Base-by-base conservation (phyloP, 2,329 filamentous ascomycete genomes). In the Xylariomycetidae sp. region DNA sequence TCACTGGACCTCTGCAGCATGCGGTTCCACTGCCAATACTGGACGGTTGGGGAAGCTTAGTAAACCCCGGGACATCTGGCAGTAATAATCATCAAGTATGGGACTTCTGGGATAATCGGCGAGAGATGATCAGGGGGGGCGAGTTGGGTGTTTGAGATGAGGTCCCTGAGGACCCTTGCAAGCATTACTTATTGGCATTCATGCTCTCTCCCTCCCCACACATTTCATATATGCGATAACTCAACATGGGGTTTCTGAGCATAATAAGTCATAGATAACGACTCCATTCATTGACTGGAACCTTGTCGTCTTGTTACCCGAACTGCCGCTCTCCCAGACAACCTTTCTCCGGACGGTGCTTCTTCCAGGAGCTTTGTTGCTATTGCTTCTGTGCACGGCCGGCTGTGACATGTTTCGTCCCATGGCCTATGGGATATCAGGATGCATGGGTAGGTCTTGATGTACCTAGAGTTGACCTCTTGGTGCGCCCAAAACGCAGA, bases 1-100 rank as follows among this genome's bases (percentile, higher is more conserved):
- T 34, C 32, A 34, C 32, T 29, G 32, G 32, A 30, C 17, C 15
- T n/a, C 32, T 13, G 18, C 25, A 10, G 19, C 25, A 34, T 34
- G 32, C 17, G 19, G 5, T 22, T 27, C 32, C 14, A 16, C 16
- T 4, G 14, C 17, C 18, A 25, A 31, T 31, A 31, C n/a, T 8
- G 29, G 17, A 25, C 23, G 12, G 6, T 17, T 22, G 17, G 25
- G 13, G n/a, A 18, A 15, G 27, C 20, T 20, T 26, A 36, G 19
- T 17, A 16, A 22, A 25, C 22, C 27, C 19, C 16, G n/a, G n/a
- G n/a, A n/a, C n/a, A n/a, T n/a, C 8, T 23, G n/a, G 8, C 20
- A 23, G n/a, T 23, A n/a, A 8, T 8, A 23, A 23, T n/a, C 8
- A n/a, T 23, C 8, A 8, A 23, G 8, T 23, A 23, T 23, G 20